Conservation (phyloP, 805 yeast species). For the Teunomyces kruisii region DNA sequence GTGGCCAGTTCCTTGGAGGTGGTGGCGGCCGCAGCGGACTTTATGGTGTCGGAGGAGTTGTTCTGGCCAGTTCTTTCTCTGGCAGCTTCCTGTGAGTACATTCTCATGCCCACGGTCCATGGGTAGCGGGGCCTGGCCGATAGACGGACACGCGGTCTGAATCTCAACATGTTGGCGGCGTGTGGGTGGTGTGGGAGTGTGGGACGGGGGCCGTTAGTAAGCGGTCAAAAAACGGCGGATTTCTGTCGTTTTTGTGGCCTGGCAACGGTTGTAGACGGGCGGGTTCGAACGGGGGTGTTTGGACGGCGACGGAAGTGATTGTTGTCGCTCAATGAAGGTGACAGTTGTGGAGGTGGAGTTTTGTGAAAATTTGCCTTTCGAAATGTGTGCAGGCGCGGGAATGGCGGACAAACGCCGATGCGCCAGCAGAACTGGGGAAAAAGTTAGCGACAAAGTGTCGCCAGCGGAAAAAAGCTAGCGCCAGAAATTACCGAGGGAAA, state of each 20-base stretch:
- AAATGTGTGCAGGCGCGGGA: not conserved
- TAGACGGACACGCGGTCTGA: conserved; percentile 3
- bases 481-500: too few species aligned
- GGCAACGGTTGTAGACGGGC: not conserved
- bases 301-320: not conserved
- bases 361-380: not conserved
- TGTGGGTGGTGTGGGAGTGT: not conserved
- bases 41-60: not conserved
- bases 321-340: not conserved
- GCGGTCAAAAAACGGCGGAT: not conserved
- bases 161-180: conserved; percentile 1
- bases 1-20: not conserved
- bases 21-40: not conserved
- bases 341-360: not conserved
- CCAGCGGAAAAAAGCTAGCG: too few species aligned
- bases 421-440: not conserved
- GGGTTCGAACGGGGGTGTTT: conserved; percentile 1
- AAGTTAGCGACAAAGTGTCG: not conserved
- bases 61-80: not conserved
- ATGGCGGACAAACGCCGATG: not conserved
- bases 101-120: conserved; percentile 3
- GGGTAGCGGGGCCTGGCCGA: not conserved
- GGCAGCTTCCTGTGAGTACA: conserved; percentile 4
- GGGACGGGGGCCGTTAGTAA: not conserved
- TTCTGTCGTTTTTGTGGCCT: not conserved